phyloP scores from a whole-genome alignment of 768 basidiomycete species.

The Tephrocybe sp. region DNA sequence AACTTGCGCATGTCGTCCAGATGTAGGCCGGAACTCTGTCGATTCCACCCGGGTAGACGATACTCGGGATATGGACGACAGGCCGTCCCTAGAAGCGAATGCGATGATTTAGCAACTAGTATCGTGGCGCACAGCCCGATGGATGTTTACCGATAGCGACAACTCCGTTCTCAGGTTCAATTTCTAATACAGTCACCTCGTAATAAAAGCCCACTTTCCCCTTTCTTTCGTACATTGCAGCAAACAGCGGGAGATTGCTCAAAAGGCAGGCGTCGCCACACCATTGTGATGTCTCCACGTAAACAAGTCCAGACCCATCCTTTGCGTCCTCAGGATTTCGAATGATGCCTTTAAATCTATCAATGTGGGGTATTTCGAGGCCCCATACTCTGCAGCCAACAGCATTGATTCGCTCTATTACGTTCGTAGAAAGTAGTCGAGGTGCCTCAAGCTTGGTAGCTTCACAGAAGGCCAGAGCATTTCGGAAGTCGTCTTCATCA shows the following conservation, averaged over 20 bases:
- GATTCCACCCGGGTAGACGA: constrained; percentile 71
- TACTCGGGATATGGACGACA: constrained; percentile 65
- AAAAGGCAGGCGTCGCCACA: constrained; percentile 54
- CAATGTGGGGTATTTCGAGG: constrained; percentile 37
- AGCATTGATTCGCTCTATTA: constrained; percentile 48
- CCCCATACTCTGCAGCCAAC: constrained; percentile 54
- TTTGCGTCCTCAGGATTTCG: constrained; percentile 32
- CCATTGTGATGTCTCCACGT: constrained; percentile 35
- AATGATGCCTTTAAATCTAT: constrained; percentile 47
- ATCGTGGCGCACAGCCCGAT: not conserved
- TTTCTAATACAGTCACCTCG: constrained; percentile 53
- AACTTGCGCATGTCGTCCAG: constrained; percentile 74
- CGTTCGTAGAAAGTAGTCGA: constrained; percentile 45
- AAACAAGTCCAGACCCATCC: constrained; percentile 28
- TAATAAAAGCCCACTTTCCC: constrained; percentile 61
- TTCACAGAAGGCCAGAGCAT: constrained; percentile 50
- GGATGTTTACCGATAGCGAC: constrained; percentile 51
- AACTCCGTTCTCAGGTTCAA: constrained; percentile 38
- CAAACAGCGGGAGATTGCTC: constrained; percentile 58
- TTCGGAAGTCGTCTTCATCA: constrained; percentile 49
- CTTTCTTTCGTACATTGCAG: constrained; percentile 56
- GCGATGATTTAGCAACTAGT: not conserved
- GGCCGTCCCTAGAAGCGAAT: constrained; percentile 45
- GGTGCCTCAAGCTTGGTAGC: constrained; percentile 38
- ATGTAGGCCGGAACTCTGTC: constrained; percentile 61